These are phyloP conservation scores for Trichoderma harzianum DNA, from an alignment of 2,329 filamentous ascomycete species.

Conservation along the genomic window DNA sequence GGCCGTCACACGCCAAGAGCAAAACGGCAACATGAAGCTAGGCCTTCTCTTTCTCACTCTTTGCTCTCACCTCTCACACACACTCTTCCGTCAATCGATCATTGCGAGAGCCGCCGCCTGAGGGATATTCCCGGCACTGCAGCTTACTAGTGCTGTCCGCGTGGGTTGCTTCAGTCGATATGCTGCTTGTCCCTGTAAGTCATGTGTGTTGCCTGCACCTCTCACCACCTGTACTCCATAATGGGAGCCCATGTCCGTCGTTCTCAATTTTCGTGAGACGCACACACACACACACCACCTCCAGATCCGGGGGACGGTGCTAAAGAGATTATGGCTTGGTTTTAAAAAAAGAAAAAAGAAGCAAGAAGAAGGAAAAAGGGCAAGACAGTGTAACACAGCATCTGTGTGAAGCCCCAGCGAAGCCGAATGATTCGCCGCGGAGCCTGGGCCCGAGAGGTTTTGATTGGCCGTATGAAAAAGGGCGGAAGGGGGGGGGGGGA, in stretches of 20 bases:
- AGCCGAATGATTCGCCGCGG: conserved; percentile 1
- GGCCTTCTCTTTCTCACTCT: background rate
- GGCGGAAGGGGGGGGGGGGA: background rate
- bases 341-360: background rate
- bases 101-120: background rate
- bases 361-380: background rate
- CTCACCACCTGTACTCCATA: background rate
- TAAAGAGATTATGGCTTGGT: background rate
- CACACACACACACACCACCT: background rate
- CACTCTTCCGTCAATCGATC: background rate
- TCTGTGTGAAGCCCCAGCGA: background rate
- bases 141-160: background rate
- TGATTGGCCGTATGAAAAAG: background rate
- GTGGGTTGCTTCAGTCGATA: background rate
- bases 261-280: background rate
- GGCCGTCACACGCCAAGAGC: background rate
- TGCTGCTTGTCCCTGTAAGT: background rate
- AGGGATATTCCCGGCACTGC: background rate
- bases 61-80: background rate
- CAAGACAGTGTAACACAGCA: background rate
- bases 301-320: background rate
- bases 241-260: background rate
- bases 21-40: background rate
- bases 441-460: background rate
- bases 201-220: background rate